Percentiles rank a stretch among this genome's conserved stretches.
Evolutionary conservation across 305 asterid genomes (phyloP).

Genomic region (Euphrasia arctica): DNA sequence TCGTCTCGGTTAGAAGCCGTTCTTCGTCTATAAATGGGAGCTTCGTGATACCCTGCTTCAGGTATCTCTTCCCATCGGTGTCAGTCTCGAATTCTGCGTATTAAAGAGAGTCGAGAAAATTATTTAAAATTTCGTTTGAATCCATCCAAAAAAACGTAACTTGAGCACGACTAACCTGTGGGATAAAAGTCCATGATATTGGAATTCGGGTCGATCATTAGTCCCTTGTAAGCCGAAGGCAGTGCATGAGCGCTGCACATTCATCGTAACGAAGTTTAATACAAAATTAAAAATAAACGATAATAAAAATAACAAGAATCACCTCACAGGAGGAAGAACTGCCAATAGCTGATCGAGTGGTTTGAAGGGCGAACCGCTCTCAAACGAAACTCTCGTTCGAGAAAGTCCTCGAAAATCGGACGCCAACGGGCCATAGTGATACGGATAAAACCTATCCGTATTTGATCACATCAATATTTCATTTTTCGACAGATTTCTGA

Average conservation of each 20-base stretch:
- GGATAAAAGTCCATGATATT: conserved; percentile 45
- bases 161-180: conserved; percentile 26
- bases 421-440: conserved; percentile 48
- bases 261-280: conserved; percentile 1
- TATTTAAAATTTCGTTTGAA: not conserved
- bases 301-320: not conserved
- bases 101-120: not conserved
- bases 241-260: conserved; percentile 44
- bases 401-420: conserved; percentile 52
- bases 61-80: conserved; percentile 43
- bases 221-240: conserved; percentile 36
- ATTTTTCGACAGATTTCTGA: too few relatives aligned
- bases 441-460: conserved; percentile 46
- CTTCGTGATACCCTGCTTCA: conserved; percentile 51
- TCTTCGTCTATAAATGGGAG: conserved; percentile 54
- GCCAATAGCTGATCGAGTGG: conserved; percentile 66
- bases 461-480: not conserved
- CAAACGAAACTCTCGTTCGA: conserved; percentile 36
- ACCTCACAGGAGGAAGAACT: conserved; percentile 63
- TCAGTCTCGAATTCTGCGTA: conserved; percentile 42
- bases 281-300: not conserved
- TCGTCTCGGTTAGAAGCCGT: conserved; percentile 45
- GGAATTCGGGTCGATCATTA: conserved; percentile 43
- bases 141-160: not conserved
- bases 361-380: conserved; percentile 46